Evolutionary conservation across 148 eudicot species (phyloP).

Genomic region (Rhododendron henanense): DNA sequence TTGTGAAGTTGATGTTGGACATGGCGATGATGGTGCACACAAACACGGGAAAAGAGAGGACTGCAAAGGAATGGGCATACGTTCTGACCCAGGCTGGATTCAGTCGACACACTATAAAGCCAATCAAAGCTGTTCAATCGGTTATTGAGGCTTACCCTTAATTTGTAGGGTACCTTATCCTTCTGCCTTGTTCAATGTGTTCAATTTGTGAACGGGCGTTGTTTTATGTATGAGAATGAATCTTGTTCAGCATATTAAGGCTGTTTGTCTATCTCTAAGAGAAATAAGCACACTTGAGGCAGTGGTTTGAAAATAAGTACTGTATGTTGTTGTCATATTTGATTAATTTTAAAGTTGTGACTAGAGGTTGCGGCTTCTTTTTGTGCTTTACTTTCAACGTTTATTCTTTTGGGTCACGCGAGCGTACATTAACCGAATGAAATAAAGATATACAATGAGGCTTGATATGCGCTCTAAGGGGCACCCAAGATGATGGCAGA

Average conservation of each 20-base stretch:
- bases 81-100: slow-evolving; percentile 51
- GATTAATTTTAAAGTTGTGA: too few species aligned
- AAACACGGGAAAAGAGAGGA: slow-evolving; percentile 64
- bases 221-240: not conserved
- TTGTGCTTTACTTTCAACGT: too few species aligned
- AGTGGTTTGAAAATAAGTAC: not conserved
- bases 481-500: too few species aligned
- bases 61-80: slow-evolving; percentile 51
- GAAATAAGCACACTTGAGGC: not conserved
- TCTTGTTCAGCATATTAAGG: not conserved
- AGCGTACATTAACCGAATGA: too few species aligned
- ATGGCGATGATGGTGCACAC: slow-evolving; percentile 88
- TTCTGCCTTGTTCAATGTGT: not conserved
- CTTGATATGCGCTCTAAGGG: too few species aligned
- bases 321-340: too few species aligned
- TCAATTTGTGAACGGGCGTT: too few species aligned
- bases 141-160: slow-evolving; percentile 55
- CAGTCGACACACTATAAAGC: slow-evolving; percentile 27
- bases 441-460: too few species aligned
- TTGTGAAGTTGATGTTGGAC: slow-evolving; percentile 54
- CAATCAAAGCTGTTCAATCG: slow-evolving; percentile 42
- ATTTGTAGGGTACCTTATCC: not conserved
- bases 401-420: too few species aligned
- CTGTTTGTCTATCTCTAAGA: not conserved
- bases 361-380: too few species aligned